phyloP scores from a whole-genome alignment of 345 rosid genomes.

The Isatis tinctoria region DNA sequence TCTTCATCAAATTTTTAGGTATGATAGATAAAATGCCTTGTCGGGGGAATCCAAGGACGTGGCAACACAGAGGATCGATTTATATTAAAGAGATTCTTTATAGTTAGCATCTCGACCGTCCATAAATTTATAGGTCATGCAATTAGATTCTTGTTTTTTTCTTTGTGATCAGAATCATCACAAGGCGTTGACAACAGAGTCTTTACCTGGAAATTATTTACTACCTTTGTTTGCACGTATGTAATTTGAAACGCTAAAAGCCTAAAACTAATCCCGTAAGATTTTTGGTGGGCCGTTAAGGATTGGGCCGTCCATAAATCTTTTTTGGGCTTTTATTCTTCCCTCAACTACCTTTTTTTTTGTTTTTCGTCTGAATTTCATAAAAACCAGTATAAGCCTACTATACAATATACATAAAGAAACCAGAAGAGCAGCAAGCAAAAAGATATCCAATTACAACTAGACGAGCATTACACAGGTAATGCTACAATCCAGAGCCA shows the following conservation, averaged over 20 bases:
- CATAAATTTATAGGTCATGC: not conserved
- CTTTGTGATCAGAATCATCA: not conserved
- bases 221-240: not conserved
- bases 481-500: no score
- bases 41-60: slow-evolving; percentile 6
- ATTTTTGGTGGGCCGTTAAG: not conserved
- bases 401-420: no score
- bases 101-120: not conserved
- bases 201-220: not conserved
- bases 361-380: no score
- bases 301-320: no score
- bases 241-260: not conserved
- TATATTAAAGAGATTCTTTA: not conserved
- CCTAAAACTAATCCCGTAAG: not conserved
- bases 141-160: not conserved
- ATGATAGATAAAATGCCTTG: not conserved
- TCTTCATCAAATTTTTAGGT: not conserved
- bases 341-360: no score
- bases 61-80: not conserved
- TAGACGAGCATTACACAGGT: no score
- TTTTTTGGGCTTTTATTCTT: no score
- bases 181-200: not conserved
- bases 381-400: no score
- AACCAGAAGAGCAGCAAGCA: no score
- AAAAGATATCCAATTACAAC: no score